A percentile compares a stretch with the other conserved stretches of the same genome.
phyloP scores from a whole-genome alignment of 1,139 yeast species.

The Candida tropicalis region DNA sequence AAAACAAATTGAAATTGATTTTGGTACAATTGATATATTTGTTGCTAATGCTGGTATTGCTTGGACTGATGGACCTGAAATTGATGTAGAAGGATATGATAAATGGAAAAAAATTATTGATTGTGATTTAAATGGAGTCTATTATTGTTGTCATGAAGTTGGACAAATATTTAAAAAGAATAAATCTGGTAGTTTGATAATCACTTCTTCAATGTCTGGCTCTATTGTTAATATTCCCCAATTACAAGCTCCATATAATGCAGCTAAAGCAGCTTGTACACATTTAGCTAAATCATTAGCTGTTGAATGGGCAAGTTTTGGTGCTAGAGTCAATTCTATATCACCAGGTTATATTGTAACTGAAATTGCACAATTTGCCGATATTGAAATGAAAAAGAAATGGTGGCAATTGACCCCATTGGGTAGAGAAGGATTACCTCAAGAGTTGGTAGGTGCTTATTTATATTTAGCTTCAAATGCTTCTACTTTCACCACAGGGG shows the following conservation, averaged over 20 bases:
- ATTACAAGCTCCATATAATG: slow-evolving; percentile 82
- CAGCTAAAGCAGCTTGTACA: slow-evolving; percentile 83
- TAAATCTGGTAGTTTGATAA: slow-evolving; percentile 69
- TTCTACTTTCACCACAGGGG: slow-evolving; percentile 80
- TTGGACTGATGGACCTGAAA: slow-evolving; percentile 74
- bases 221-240: slow-evolving; percentile 82
- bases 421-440: slow-evolving; percentile 78
- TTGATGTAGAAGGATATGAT: slow-evolving; percentile 50
- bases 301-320: slow-evolving; percentile 78
- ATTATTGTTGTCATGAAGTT: slow-evolving; percentile 69
- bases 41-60: slow-evolving; percentile 93
- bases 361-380: slow-evolving; percentile 53
- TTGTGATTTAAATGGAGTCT: slow-evolving; percentile 75
- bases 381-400: slow-evolving; percentile 28
- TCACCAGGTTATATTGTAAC: slow-evolving; percentile 79
- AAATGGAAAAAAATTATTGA: slow-evolving; percentile 69
- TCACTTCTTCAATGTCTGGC: slow-evolving; percentile 88
- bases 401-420: slow-evolving; percentile 64
- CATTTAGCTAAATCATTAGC: slow-evolving; percentile 80
- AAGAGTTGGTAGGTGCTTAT: slow-evolving; percentile 82
- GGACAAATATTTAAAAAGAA: slow-evolving; percentile 73
- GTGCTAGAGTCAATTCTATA: slow-evolving; percentile 71
- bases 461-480: slow-evolving; percentile 83
- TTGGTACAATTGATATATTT: slow-evolving; percentile 76
- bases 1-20: slow-evolving; percentile 63